phyloP scores from a whole-genome alignment of 306 rosid species.

The Senna siamea region DNA sequence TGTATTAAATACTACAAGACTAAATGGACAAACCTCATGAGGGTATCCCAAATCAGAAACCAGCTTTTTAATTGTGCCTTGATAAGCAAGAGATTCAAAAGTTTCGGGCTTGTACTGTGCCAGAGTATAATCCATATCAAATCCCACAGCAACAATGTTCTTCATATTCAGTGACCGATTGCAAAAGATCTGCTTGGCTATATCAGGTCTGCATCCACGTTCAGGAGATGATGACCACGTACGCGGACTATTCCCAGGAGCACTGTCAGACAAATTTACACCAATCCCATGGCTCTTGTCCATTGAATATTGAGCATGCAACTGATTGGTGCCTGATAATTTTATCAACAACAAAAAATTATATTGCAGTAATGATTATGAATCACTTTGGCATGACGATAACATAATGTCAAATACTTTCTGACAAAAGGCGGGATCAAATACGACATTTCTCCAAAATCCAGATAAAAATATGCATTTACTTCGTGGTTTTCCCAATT shows the following conservation, averaged over 20 bases:
- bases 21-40: constrained; percentile 65
- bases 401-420: neutral
- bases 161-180: constrained; percentile 95
- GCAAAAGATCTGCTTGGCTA: constrained; percentile 87
- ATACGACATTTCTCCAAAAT: neutral
- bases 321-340: constrained; percentile 46
- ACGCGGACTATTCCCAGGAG: constrained; percentile 47
- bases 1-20: constrained; percentile 29
- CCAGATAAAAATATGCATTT: neutral
- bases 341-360: neutral
- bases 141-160: constrained; percentile 91
- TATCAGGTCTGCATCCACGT: constrained; percentile 60
- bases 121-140: constrained; percentile 98
- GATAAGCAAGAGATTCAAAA: constrained; percentile 95
- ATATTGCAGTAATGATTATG: constrained; percentile 11
- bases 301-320: constrained; percentile 51
- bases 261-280: constrained; percentile 32
- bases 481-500: constrained; percentile 2
- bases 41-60: constrained; percentile 91
- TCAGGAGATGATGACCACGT: constrained; percentile 77
- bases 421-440: constrained; percentile 11
- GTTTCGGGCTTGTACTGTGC: constrained; percentile 99
- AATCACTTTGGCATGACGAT: neutral
- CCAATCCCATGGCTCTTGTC: constrained; percentile 40
- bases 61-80: constrained; percentile 88